Percentiles rank a stretch among this genome's conserved stretches.
Conservation (phyloP, 2,329 filamentous ascomycete species). For the Neocucurbitaria cava region DNA sequence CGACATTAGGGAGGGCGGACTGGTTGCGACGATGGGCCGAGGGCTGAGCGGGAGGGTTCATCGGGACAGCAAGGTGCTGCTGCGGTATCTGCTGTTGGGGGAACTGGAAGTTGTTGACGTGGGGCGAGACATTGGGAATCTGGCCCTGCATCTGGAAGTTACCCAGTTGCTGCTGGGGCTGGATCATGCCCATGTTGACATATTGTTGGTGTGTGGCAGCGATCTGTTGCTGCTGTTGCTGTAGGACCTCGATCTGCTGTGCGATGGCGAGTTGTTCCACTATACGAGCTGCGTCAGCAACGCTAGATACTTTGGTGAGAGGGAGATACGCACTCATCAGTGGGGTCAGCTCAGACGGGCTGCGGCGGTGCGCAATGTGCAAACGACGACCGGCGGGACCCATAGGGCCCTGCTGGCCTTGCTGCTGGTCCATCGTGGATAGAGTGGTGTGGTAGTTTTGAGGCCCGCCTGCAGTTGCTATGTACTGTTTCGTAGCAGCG, state of each 20-base stretch:
- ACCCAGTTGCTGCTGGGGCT: constrained; percentile 79
- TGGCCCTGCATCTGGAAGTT: constrained; percentile 67
- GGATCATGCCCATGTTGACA: constrained; percentile 95
- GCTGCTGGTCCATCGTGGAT: constrained; percentile 59
- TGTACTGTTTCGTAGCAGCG: constrained; percentile 32
- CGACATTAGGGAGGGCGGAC: constrained; percentile 92
- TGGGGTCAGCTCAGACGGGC: constrained; percentile 95
- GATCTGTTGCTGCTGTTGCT: constrained; percentile 98
- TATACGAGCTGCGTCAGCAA: constrained; percentile 50
- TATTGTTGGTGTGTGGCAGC: constrained; percentile 97
- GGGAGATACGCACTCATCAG: constrained; percentile 85
- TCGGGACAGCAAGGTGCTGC: constrained; percentile 69
- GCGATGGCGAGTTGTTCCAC: constrained; percentile 98
- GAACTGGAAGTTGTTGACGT: constrained; percentile 85
- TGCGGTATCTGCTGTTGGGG: constrained; percentile 64
- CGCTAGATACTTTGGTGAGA: constrained; percentile 5
- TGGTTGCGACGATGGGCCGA: constrained; percentile 95
- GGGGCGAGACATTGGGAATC: constrained; percentile 79
- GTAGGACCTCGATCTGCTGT: constrained; percentile 95
- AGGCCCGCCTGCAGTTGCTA: constrained; percentile 19
- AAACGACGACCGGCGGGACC: constrained; percentile 87
- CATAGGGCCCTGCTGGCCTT: constrained; percentile 59
- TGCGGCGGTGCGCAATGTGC: constrained; percentile 96
- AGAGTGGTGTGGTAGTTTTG: constrained; percentile 30
- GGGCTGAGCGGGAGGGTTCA: constrained; percentile 79